Evolutionary conservation across 2,329 filamentous ascomycete genomes (phyloP), one percentile per base, ranked within the genome.

Genomic region (Xylaria arbuscula): DNA sequence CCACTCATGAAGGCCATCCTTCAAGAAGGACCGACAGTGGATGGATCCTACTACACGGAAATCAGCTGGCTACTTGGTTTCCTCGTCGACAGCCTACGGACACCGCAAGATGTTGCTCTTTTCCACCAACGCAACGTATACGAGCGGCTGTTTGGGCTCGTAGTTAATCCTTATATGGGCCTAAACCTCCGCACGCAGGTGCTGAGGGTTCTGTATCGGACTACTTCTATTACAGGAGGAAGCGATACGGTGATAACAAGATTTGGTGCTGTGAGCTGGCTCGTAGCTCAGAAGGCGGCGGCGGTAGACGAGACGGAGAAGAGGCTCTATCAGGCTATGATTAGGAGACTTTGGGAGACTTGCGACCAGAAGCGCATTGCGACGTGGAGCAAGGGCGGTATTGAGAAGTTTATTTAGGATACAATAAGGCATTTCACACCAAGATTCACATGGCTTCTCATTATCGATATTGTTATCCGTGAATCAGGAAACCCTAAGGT

Each of bases 1-100:
- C 87, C 96, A 8, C 84, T 95, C n/a, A 88, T 89, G 28, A 85
- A 88, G 72, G 85, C 87, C 70, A 83, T 91, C 60, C 81, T 90
- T 11, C 84, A 88, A 3, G 78, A 84, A 15, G 81, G 85, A 58
- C 84, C 87, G 0, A 76, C 76, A 8, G 75, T 75, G 19, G 78
- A 79, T 58, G 74, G 74, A n/a, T 69, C 74, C 13, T 75, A 76
- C 54, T 79, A 79, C 64, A 73, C 76, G 0, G 78, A 79, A 64
- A 42, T 79, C 58, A 75, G 74, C 67, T 79, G 78, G 78, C 73
- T 79, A 5, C 72, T 79, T 32, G 70, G 70, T 48, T 75, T 78
- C 59, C 73, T 79, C 9, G 71, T 79, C 22, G 78, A 79, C 53
- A 72, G 74, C 57, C 64, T 79, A 19, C 73, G 74, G 10, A 74